Base-by-base conservation (phyloP, 2,329 filamentous ascomycete genomes). In the Diaporthe citri region DNA sequence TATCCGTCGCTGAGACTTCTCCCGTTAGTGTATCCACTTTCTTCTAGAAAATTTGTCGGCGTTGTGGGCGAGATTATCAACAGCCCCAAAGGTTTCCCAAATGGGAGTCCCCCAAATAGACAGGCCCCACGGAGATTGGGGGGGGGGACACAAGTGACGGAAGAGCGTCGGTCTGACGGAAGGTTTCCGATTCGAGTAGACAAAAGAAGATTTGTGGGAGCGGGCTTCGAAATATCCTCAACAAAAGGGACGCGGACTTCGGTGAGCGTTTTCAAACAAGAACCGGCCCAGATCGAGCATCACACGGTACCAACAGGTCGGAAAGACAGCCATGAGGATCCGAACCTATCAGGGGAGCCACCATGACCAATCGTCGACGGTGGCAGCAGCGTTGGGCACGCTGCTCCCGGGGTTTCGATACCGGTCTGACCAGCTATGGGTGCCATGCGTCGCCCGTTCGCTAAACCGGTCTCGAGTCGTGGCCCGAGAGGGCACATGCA, bases 401-500 rank as follows among this genome's bases (percentile, higher is more conserved):
- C 64, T 55, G 34, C 36, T 34, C 36, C 62, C 31, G 34, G 64
- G n/a, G 12, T 39, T 28, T 52, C 25, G 48, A 69, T 41, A 69
- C 64, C 64, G 48, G 64, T 36, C 64, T 67, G 64, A 39, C 31
- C 64, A 67, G 62, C 64, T 51, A 36, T 41, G 34, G 64, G 34
- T 69, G 64, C 64, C 64, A 69, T 31, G 64, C 28, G n/a, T 36
- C 28, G 48, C 64, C n/a, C 64, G 64, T 48, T 69, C 34, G 64
- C 64, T 69, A 69, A 41, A 69, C 64, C 64, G 48, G 15, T 55
- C 64, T 69, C 64, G 64, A 69, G 64, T 69, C 48, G 64, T 69
- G 64, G 64, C 22, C 48, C 64, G 64, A 69, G 48, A 55, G 3
- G 48, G 48, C 48, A 69, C 64, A 69, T 69, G 64, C 46, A 69